Base-by-base conservation (phyloP, 2,329 filamentous ascomycete genomes). In the Plectosphaerella sp. region DNA sequence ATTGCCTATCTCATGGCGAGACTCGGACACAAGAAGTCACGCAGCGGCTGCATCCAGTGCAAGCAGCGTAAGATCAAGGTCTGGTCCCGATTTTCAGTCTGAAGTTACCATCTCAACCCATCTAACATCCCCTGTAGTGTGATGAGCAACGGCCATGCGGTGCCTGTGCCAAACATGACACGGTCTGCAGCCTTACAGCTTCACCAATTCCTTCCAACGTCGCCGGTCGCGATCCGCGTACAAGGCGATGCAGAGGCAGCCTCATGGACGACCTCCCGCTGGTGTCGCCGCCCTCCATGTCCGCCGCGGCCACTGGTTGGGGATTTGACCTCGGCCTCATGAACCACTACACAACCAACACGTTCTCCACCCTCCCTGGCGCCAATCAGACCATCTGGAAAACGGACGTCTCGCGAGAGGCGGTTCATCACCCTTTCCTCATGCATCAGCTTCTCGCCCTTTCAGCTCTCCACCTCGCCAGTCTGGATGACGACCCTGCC, bases 51-150 rank as follows among this genome's bases (percentile, higher is more conserved):
- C 49, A 53, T 59, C 22, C 55, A 64, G 12, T 68, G 67, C 53
- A 68, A 68, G 51, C 59, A 64, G 28, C 57, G 66, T 4, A 61
- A 65, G 16, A 65, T 69, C 58, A 69, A 69, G 61, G 66, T 65
- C 52, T 12, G 41, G 12, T 20, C 28, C 37, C 10, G 39, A 18
- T n/a, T 10, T 14, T 12, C 36, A 16, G 11, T 9, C 25, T 28
- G 25, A 28, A 39, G 36, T 12, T 16, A 39, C 36, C 11, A 15
- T 12, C 33, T n/a, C n/a, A n/a, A n/a, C n/a, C n/a, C n/a, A n/a
- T n/a, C n/a, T n/a, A n/a, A n/a, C n/a, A n/a, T n/a, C n/a, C n/a
- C n/a, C n/a, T n/a, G n/a, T n/a, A 71, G 68, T 71, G 68, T 51
- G 66, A 71, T 45, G 68, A 71, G 53, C 59, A 59, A 5, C 58